Conservation (phyloP, 192 early-diverging fungal genomes). For the Chytriomyces hyalinus region DNA sequence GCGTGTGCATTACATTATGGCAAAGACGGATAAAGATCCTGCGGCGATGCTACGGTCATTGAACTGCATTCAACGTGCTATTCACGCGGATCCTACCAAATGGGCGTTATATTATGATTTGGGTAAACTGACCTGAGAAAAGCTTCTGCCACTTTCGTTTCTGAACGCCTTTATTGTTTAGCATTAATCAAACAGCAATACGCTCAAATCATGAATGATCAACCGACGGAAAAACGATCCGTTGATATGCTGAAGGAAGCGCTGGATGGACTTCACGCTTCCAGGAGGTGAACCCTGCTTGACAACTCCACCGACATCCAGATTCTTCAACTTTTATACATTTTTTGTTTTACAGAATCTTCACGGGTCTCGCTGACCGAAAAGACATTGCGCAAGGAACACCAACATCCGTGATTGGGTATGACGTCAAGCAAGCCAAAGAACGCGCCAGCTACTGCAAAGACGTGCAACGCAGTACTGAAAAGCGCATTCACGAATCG, state of each 20-base stretch:
- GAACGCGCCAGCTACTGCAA: slow-evolving; percentile 51
- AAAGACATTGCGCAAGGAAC: neutral
- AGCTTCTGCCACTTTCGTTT: slow-evolving; percentile 33
- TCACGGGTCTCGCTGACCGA: slow-evolving; percentile 35
- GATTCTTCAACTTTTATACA: neutral
- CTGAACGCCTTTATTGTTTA: slow-evolving; percentile 58
- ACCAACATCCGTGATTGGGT: slow-evolving; percentile 24
- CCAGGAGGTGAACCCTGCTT: slow-evolving; percentile 30
- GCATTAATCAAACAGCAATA: slow-evolving; percentile 85
- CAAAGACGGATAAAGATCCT: slow-evolving; percentile 54
- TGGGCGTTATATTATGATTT: slow-evolving; percentile 41
- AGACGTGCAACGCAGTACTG: slow-evolving; percentile 42
- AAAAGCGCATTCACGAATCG: slow-evolving; percentile 59
- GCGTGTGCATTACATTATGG: slow-evolving; percentile 54
- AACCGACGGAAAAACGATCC: slow-evolving; percentile 61
- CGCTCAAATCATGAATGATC: slow-evolving; percentile 79
- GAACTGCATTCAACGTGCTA: slow-evolving; percentile 49
- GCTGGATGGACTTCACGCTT: slow-evolving; percentile 58
- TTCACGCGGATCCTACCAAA: slow-evolving; percentile 56
- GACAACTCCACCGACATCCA: neutral
- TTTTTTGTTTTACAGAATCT: slow-evolving; percentile 34
- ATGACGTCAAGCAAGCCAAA: slow-evolving; percentile 49
- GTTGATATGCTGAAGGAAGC: slow-evolving; percentile 64
- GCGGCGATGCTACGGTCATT: slow-evolving; percentile 46
- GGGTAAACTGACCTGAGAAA: slow-evolving; percentile 8